phyloP scores from a whole-genome alignment of 2,329 filamentous ascomycete species.

The Botryotinia globosa region DNA sequence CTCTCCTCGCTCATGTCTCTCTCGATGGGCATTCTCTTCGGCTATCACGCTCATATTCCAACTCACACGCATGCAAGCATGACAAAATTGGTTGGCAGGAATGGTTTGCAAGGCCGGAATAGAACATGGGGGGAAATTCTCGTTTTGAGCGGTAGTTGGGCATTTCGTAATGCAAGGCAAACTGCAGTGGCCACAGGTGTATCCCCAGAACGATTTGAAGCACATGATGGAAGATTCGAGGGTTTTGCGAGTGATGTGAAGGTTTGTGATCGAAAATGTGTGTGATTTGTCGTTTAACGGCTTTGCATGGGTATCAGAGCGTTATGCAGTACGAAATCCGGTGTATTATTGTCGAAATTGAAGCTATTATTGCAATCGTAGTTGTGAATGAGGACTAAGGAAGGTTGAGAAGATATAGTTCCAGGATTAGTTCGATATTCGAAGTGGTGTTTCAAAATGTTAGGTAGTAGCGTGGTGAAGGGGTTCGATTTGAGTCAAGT shows the following conservation, averaged over 20 bases:
- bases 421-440: background rate
- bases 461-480: background rate
- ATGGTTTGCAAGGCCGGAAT: conserved; percentile 33
- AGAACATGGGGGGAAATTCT: conserved; percentile 32
- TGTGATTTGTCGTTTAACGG: background rate
- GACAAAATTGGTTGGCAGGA: conserved; percentile 32
- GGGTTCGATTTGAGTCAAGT: conserved; percentile 7
- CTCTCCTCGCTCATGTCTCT: conserved; percentile 28
- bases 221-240: conserved; percentile 42
- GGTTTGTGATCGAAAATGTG: background rate
- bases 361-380: too few species aligned
- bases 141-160: conserved; percentile 37
- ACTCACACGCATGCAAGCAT: conserved; percentile 33
- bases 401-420: background rate
- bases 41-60: conserved; percentile 35
- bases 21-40: conserved; percentile 32
- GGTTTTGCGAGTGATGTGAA: background rate
- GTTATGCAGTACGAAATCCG: too few species aligned
- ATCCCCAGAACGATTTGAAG: conserved; percentile 46
- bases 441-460: background rate
- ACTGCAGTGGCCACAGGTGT: conserved; percentile 49
- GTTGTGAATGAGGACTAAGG: background rate
- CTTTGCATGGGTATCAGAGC: background rate
- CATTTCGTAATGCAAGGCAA: conserved; percentile 43
- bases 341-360: background rate